A percentile compares a stretch with the other conserved stretches of the same genome.
Evolutionary conservation across 306 rosid genomes (phyloP).

Genomic region (Cucurbita ficifolia): DNA sequence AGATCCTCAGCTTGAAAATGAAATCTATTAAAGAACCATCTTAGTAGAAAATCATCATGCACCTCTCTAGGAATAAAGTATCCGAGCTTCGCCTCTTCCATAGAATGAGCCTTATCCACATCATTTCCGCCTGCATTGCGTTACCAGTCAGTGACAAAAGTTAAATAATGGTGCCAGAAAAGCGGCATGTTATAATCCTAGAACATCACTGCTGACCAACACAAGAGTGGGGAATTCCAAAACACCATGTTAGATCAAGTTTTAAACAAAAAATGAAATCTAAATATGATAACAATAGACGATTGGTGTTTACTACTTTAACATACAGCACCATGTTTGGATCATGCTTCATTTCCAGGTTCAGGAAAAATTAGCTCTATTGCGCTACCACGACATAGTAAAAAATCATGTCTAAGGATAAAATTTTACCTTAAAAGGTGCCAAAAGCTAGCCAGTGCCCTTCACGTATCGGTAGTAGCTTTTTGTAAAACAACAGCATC

Average conservation of each 20-base stretch:
- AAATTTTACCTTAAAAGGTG: conserved; percentile 53
- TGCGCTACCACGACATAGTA: not conserved
- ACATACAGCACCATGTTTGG: not conserved
- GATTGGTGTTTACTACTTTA: not conserved
- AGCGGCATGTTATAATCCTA: not conserved
- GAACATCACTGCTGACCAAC: not conserved
- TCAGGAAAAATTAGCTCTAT: not conserved
- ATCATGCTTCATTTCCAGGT: not conserved
- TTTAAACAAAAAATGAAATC: not conserved
- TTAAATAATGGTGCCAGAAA: not conserved
- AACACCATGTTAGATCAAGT: not conserved
- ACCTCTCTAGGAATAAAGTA: conserved; percentile 92
- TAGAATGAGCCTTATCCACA: conserved; percentile 48
- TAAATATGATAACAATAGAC: not conserved
- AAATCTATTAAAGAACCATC: not conserved
- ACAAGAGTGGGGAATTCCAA: not conserved
- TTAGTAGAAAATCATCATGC: not conserved
- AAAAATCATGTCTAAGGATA: not conserved
- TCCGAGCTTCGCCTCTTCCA: conserved; percentile 65
- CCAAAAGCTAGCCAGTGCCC: conserved; percentile 91
- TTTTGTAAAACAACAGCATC: conserved; percentile 93
- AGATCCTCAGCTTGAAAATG: not conserved
- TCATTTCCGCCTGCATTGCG: conserved; percentile 59
- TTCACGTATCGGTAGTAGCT: conserved; percentile 85
- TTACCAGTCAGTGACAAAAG: not conserved